Evolutionary conservation across 202 grass and related monocot species (phyloP).

Genomic region (Setaria viridis): DNA sequence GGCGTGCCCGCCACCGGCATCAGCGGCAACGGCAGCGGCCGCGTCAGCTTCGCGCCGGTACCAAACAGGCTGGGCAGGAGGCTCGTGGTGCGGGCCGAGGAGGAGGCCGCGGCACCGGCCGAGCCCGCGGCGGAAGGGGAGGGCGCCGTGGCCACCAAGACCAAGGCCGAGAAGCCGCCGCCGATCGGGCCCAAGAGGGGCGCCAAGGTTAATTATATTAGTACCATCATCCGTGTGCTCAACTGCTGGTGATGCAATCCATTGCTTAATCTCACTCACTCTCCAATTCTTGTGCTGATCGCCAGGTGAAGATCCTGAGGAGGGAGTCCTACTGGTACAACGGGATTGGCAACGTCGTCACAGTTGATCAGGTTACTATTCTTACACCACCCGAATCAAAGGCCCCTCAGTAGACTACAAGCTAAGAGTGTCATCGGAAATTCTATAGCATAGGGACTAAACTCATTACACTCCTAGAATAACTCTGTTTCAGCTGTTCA

Average conservation of each 20-base stretch:
- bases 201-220: constrained; percentile 35
- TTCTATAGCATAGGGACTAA: not conserved
- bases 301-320: constrained; percentile 91
- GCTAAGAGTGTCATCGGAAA: not conserved
- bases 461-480: not conserved
- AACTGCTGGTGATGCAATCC: no score
- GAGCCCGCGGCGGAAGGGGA: constrained; percentile 19
- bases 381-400: not conserved
- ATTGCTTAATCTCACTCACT: not conserved
- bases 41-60: constrained; percentile 48
- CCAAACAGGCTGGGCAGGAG: constrained; percentile 46
- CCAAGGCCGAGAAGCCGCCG: constrained; percentile 64
- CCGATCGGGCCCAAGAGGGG: constrained; percentile 91
- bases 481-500: no score
- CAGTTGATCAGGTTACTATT: constrained; percentile 81
- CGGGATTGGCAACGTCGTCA: constrained; percentile 82
- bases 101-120: constrained; percentile 45
- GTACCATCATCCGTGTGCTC: not conserved
- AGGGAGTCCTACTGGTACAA: constrained; percentile 99
- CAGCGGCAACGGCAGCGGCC: constrained; percentile 25
- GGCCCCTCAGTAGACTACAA: not conserved
- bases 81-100: constrained; percentile 68
- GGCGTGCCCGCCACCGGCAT: constrained; percentile 29
- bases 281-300: not conserved
- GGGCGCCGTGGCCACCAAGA: constrained; percentile 47